Conservation (phyloP, 2,329 filamentous ascomycete genomes). For the Exserohilum rostratum region DNA sequence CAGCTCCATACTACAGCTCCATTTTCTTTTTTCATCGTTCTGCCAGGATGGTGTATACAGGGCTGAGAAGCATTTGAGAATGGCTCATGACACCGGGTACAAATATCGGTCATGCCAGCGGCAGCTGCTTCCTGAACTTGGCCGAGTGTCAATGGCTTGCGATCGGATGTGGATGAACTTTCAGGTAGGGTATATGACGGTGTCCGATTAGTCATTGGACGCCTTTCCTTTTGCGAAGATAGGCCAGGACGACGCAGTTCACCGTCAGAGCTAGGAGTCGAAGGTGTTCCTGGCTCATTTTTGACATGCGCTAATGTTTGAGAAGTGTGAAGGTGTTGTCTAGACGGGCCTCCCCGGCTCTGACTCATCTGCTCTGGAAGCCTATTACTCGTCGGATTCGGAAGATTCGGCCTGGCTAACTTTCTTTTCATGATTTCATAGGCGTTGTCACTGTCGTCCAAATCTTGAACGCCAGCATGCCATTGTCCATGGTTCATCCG, state of each 20-base stretch:
- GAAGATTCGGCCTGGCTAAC: background rate
- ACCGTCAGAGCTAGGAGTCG: constrained; percentile 16
- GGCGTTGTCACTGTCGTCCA: constrained; percentile 9
- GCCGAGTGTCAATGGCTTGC: background rate
- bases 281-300: constrained; percentile 9
- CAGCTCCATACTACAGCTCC: constrained; percentile 10
- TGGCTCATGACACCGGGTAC: constrained; percentile 20
- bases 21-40: background rate
- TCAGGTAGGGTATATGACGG: background rate
- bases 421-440: constrained; percentile 16
- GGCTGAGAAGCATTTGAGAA: constrained; percentile 9
- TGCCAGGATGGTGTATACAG: constrained; percentile 29
- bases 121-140: background rate
- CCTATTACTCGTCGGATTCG: background rate
- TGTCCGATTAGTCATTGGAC: background rate
- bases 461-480: constrained; percentile 1
- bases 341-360: background rate
- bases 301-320: constrained; percentile 16
- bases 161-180: background rate
- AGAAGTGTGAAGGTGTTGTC: background rate
- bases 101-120: constrained; percentile 8
- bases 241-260: constrained; percentile 14
- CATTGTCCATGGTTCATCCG: constrained; percentile 2
- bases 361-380: background rate
- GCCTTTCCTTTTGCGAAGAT: constrained; percentile 3